phyloP scores from a whole-genome alignment of 805 yeast species.

The Candida nitratophila region DNA sequence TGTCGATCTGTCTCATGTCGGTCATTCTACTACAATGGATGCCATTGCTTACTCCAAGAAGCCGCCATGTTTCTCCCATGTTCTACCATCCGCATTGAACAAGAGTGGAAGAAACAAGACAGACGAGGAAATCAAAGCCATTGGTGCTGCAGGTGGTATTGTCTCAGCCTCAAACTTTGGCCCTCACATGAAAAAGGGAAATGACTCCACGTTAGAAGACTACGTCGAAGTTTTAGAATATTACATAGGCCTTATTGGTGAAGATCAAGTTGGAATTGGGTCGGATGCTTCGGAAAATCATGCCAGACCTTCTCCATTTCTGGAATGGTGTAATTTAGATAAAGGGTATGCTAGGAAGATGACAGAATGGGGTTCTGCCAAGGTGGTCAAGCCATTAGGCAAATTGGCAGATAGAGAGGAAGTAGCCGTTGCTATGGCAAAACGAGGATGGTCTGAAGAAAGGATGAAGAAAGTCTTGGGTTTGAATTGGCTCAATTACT shows the following conservation, averaged over 20 bases:
- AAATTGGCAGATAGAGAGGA: slow-evolving; percentile 14
- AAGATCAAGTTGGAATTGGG: slow-evolving; percentile 45
- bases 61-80: slow-evolving; percentile 23
- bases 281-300: slow-evolving; percentile 31
- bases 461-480: slow-evolving; percentile 14
- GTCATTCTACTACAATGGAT: slow-evolving; percentile 39
- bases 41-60: slow-evolving; percentile 19
- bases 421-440: slow-evolving; percentile 14
- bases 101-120: slow-evolving; percentile 13
- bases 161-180: slow-evolving; percentile 15
- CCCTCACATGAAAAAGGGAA: slow-evolving; percentile 14
- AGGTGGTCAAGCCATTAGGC: slow-evolving; percentile 14
- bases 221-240: slow-evolving; percentile 37
- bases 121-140: slow-evolving; percentile 13
- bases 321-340: slow-evolving; percentile 14
- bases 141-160: slow-evolving; percentile 14
- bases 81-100: slow-evolving; percentile 12
- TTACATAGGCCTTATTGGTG: slow-evolving; percentile 34
- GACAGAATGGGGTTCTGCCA: slow-evolving; percentile 15
- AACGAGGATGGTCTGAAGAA: slow-evolving; percentile 13
- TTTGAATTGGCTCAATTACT: slow-evolving; percentile 12
- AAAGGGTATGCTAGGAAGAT: slow-evolving; percentile 14
- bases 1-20: slow-evolving; percentile 43
- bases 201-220: slow-evolving; percentile 33
- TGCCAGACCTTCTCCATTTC: slow-evolving; percentile 14